A percentile compares a stretch with the other conserved stretches of the same genome.
Evolutionary conservation across 352 stramenopile genomes (phyloP).

Genomic region (Globisporangium splendens): DNA sequence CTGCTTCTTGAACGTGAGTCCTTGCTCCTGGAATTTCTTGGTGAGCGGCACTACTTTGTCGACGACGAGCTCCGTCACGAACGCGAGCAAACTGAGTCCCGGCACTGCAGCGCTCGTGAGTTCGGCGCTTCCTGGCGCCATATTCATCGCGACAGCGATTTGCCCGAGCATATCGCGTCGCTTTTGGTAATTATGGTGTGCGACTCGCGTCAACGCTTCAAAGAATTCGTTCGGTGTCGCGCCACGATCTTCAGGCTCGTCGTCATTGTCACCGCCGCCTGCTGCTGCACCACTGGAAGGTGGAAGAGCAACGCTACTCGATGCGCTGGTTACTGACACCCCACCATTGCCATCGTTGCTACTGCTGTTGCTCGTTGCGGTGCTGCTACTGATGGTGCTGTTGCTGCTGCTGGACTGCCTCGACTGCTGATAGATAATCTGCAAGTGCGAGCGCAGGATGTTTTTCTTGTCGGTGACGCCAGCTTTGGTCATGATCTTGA

Average conservation of each 20-base stretch:
- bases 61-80: slow-evolving; percentile 58
- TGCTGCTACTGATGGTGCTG: not conserved
- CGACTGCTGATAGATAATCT: slow-evolving; percentile 75
- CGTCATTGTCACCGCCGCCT: slow-evolving; percentile 26
- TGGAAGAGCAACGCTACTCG: not conserved
- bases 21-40: slow-evolving; percentile 77
- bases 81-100: slow-evolving; percentile 25
- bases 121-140: slow-evolving; percentile 11
- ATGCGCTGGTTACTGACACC: not conserved
- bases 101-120: not conserved
- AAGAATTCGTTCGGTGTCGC: slow-evolving; percentile 81
- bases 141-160: slow-evolving; percentile 32
- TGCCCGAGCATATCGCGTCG: slow-evolving; percentile 36
- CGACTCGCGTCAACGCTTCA: slow-evolving; percentile 66
- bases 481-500: slow-evolving; percentile 78
- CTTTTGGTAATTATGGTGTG: slow-evolving; percentile 70
- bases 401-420: slow-evolving; percentile 19
- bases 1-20: slow-evolving; percentile 82
- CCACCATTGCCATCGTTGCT: slow-evolving; percentile 1
- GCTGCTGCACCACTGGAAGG: not conserved
- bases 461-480: slow-evolving; percentile 81
- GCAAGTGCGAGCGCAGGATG: slow-evolving; percentile 65
- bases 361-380: slow-evolving; percentile 5
- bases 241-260: slow-evolving; percentile 50
- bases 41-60: slow-evolving; percentile 67